Evolutionary conservation across 345 rosid species (phyloP).

Genomic region (Eutrema heterophyllum): DNA sequence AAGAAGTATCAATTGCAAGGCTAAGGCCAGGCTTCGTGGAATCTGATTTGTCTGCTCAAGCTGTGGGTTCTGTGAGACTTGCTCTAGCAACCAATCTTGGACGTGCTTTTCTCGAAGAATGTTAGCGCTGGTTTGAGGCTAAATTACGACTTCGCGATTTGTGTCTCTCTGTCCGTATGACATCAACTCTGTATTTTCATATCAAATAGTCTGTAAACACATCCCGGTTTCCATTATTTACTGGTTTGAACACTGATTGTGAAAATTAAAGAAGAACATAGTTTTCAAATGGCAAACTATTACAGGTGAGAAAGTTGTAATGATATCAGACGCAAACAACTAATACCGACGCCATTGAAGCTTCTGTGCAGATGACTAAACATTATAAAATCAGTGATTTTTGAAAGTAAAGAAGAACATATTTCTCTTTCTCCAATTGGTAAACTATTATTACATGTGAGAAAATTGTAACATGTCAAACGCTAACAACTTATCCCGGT

Average conservation of each 20-base stretch:
- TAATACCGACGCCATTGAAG: too few relatives aligned
- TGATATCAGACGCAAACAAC: background rate
- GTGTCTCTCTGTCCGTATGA: background rate
- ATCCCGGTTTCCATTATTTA: background rate
- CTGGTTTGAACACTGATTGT: background rate
- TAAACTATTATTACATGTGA: too few relatives aligned
- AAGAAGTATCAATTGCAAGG: conserved; percentile 69
- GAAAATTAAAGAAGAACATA: background rate
- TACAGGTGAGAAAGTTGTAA: background rate
- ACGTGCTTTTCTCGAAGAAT: conserved; percentile 70
- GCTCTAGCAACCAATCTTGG: conserved; percentile 87
- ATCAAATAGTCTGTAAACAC: background rate
- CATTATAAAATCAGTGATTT: too few relatives aligned
- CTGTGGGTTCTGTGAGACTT: conserved; percentile 60
- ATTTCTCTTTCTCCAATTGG: too few relatives aligned
- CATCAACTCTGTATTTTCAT: background rate
- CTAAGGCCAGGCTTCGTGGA: conserved; percentile 68
- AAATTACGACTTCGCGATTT: background rate
- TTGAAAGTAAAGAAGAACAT: too few relatives aligned
- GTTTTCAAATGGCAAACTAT: background rate
- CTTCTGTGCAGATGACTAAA: too few relatives aligned
- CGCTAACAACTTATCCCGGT: too few relatives aligned
- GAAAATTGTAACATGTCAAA: too few relatives aligned
- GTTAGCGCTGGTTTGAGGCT: conserved; percentile 10
- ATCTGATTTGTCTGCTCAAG: conserved; percentile 53